Evolutionary conservation across 2,329 filamentous ascomycete species (phyloP).

Genomic region (Colletotrichum costaricense): DNA sequence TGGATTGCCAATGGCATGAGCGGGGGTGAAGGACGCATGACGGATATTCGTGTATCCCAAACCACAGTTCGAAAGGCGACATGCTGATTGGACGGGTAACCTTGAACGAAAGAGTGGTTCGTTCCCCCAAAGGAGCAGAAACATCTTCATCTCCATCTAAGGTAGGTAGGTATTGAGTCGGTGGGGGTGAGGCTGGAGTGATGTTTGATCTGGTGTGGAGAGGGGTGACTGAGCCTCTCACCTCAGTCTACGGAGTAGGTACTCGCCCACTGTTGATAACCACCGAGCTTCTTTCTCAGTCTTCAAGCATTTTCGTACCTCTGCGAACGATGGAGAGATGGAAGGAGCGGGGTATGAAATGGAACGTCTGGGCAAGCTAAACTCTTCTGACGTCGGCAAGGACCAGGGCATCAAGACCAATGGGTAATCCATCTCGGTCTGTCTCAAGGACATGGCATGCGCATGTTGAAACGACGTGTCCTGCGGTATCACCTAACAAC

Average conservation of each 20-base stretch:
- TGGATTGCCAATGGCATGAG: neutral
- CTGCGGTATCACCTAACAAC: conserved; percentile 16
- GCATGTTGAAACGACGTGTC: conserved; percentile 24
- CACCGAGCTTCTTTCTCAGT: neutral
- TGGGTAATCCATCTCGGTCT: neutral
- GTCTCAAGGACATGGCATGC: neutral
- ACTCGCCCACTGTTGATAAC: neutral
- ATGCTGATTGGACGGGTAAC: neutral
- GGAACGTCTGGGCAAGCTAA: neutral
- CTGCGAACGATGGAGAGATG: neutral
- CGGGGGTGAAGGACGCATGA: neutral
- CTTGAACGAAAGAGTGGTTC: neutral
- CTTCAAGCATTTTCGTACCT: neutral
- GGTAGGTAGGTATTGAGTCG: neutral
- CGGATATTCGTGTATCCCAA: conserved; percentile 11
- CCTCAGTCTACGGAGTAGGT: neutral
- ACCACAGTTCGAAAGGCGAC: neutral
- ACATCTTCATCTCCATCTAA: neutral
- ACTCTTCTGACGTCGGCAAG: neutral
- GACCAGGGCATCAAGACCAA: neutral
- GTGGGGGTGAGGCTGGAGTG: neutral
- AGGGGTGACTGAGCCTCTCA: neutral
- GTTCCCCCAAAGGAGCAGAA: neutral
- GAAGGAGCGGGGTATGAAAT: neutral
- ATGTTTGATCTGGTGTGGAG: neutral